Base-by-base conservation (phyloP, 2,329 filamentous ascomycete genomes). In the Lasiodiplodia sp. region DNA sequence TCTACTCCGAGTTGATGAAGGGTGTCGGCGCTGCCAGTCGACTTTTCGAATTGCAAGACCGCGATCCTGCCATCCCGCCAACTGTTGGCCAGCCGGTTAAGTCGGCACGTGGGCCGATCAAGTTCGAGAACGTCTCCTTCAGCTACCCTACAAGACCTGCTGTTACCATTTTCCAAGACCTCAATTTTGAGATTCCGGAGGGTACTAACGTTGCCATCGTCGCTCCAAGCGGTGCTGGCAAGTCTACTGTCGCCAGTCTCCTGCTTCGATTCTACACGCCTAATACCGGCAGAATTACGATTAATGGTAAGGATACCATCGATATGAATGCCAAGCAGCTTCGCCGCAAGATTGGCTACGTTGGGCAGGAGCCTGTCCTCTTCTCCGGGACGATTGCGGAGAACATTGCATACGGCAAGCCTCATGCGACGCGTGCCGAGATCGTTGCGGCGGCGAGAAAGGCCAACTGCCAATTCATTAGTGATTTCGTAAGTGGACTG, bases 1-100 rank as follows among this genome's bases (percentile, higher is more conserved):
- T 99, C 82, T 99, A 97, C 81, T 97, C 94, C 0, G 96, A 99
- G 78, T 86, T 99, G 70, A 99, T 99, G 96, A 99, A 99, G 80
- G 96, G 96, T 52, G 95, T 97, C 4, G 96, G 96, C 75, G 96
- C 96, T 52, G 96, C 96, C n/a, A 97, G 92, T 75, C 91, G 96
- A 70, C 85, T 99, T 1, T 99, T 99, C 76, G 96, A 99, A 77
- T 87, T 99, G 6, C 94, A 98, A 78, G 96, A 99, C 79, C 90
- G 96, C 71, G 85, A 92, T 69, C 92, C 94, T 0, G 91, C 90
- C 2, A 96, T 98, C 70, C 91, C 91, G n/a, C 89, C 94, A 23
- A 99, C 96, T 0, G 89, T 91, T 65, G 96, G 96, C 71, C 78
- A 85, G 37, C 91, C 89, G 69, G 94, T 99, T 37, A 86, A 84